A percentile compares a stretch with the other conserved stretches of the same genome.
Conservation (phyloP, 2,329 filamentous ascomycete species). For the Clarireedia paspali region DNA sequence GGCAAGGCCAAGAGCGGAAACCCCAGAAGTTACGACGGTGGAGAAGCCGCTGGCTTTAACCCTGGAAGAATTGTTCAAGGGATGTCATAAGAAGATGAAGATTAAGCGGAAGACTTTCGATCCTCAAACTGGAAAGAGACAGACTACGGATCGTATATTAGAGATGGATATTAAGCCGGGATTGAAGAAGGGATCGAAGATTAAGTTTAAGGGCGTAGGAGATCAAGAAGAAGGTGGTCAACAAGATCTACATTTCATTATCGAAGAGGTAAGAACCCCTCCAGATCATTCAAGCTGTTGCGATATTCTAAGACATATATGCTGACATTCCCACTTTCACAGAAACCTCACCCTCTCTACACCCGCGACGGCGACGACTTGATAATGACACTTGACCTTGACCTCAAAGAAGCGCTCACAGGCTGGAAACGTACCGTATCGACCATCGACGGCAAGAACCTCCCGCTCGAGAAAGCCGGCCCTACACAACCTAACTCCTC, state of each 20-base stretch:
- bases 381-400: constrained; percentile 67
- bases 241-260: constrained; percentile 90
- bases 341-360: constrained; percentile 85
- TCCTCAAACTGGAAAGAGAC: constrained; percentile 68
- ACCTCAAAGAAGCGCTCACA: constrained; percentile 87
- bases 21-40: constrained; percentile 83
- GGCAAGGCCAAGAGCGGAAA: constrained; percentile 36
- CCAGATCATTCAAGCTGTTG: background rate
- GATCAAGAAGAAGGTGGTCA: constrained; percentile 95
- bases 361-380: constrained; percentile 85
- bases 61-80: constrained; percentile 82
- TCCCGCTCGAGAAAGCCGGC: constrained; percentile 70
- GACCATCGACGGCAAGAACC: constrained; percentile 86
- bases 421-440: constrained; percentile 89
- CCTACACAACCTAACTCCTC: constrained; percentile 79
- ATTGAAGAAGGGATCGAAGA: constrained; percentile 94
- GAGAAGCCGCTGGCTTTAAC: constrained; percentile 75
- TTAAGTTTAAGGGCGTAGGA: constrained; percentile 96
- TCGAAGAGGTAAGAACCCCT: constrained; percentile 68
- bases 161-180: constrained; percentile 95
- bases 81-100: constrained; percentile 93
- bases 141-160: constrained; percentile 79
- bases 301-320: background rate
- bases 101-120: constrained; percentile 97
- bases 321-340: constrained; percentile 2